Evolutionary conservation across 2,329 filamentous ascomycete genomes (phyloP).

Genomic region (Escovopsis sp.): DNA sequence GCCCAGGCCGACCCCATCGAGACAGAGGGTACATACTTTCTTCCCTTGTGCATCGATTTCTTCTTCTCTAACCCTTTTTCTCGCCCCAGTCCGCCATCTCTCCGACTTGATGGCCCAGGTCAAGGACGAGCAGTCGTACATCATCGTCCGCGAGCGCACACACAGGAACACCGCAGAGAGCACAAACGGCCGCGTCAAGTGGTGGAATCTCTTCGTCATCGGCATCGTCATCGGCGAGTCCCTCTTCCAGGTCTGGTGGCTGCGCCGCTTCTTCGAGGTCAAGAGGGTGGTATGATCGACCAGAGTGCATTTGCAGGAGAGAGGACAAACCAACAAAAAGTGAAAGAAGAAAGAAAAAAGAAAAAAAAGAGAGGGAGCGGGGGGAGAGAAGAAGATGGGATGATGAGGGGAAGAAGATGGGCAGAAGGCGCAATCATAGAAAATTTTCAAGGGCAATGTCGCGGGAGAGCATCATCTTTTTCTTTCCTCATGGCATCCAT

Average conservation of each 20-base stretch:
- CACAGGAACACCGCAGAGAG: conserved; percentile 98
- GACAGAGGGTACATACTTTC: conserved; percentile 52
- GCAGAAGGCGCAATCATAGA: no score
- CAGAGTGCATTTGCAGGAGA: background rate
- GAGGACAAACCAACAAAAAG: background rate
- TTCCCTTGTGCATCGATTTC: conserved; percentile 3
- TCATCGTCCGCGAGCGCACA: conserved; percentile 84
- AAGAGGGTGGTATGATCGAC: conserved; percentile 44
- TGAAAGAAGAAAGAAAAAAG: background rate
- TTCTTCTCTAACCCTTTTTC: background rate
- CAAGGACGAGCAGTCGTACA: conserved; percentile 97
- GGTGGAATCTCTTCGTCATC: conserved; percentile 98
- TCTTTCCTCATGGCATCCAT: no score
- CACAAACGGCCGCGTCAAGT: conserved; percentile 94
- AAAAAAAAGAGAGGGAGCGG: no score
- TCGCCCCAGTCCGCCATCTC: conserved; percentile 56
- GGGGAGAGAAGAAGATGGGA: no score
- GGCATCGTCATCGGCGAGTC: conserved; percentile 79
- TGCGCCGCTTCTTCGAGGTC: conserved; percentile 95
- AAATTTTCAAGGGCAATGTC: no score
- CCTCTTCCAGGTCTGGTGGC: conserved; percentile 98
- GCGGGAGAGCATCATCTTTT: no score
- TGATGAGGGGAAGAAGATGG: no score
- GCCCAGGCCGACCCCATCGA: conserved; percentile 78
- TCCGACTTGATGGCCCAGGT: conserved; percentile 79